Percentiles rank a stretch among this genome's conserved stretches.
Conservation (phyloP, 352 stramenopile species). For the Globisporangium apiculatum region DNA sequence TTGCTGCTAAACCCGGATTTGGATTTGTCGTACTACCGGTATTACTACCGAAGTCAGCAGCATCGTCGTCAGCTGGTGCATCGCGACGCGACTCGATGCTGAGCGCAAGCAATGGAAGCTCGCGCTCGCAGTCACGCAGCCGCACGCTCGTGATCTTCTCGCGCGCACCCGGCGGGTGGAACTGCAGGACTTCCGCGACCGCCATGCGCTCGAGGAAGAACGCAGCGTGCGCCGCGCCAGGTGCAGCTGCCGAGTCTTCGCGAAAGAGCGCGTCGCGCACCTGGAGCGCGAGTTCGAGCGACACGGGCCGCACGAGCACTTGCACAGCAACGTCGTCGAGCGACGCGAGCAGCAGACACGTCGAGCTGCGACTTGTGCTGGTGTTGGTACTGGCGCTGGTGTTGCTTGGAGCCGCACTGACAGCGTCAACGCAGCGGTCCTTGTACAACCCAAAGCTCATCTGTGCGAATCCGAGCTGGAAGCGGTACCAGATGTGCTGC, state of each 20-base stretch:
- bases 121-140: slow-evolving; percentile 57
- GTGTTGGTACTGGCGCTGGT: neutral
- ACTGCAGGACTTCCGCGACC: slow-evolving; percentile 60
- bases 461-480: slow-evolving; percentile 51
- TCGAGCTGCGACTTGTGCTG: neutral
- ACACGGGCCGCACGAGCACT: slow-evolving; percentile 56
- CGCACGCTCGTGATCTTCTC: slow-evolving; percentile 72
- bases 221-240: slow-evolving; percentile 14
- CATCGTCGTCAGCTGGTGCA: slow-evolving; percentile 13
- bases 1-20: too few species aligned
- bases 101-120: slow-evolving; percentile 63
- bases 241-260: slow-evolving; percentile 14
- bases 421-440: slow-evolving; percentile 9
- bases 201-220: slow-evolving; percentile 74
- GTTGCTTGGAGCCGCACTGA: neutral
- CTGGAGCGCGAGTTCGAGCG: slow-evolving; percentile 60
- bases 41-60: slow-evolving; percentile 9
- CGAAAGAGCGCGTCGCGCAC: slow-evolving; percentile 66
- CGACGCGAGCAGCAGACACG: slow-evolving; percentile 20
- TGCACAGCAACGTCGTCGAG: slow-evolving; percentile 67
- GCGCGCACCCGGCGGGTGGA: slow-evolving; percentile 45
- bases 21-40: neutral
- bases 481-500: slow-evolving; percentile 77
- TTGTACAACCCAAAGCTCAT: slow-evolving; percentile 46
- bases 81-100: slow-evolving; percentile 37